Evolutionary conservation across 768 basidiomycete genomes (phyloP).

Genomic region (Strobilomyces echinocephalus): DNA sequence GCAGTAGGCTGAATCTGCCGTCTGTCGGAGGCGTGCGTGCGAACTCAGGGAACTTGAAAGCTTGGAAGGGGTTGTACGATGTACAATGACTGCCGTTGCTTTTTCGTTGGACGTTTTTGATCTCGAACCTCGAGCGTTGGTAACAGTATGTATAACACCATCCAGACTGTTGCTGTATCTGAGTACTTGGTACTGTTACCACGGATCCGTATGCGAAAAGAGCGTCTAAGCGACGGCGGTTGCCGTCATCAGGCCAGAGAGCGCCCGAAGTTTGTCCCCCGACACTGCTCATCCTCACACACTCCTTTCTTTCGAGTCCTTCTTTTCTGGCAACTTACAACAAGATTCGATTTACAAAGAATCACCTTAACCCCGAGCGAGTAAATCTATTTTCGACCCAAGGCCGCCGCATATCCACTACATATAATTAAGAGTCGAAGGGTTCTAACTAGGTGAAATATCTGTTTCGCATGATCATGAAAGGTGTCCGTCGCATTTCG

Average conservation of each 20-base stretch:
- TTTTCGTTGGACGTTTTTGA: neutral
- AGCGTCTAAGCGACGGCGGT: too few relatives aligned
- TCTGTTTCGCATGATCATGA: neutral
- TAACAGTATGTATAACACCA: too few relatives aligned
- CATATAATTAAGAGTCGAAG: neutral
- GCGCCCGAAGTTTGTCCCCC: too few relatives aligned
- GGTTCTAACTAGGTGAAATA: slow-evolving; percentile 9
- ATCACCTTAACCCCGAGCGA: neutral
- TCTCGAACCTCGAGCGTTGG: too few relatives aligned
- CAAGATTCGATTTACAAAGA: too few relatives aligned
- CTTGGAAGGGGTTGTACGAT: neutral
- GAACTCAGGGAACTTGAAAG: neutral
- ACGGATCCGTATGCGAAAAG: too few relatives aligned
- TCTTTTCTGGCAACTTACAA: too few relatives aligned
- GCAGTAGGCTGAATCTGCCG: neutral
- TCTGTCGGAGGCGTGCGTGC: neutral
- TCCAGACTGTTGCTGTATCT: too few relatives aligned
- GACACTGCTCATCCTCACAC: neutral
- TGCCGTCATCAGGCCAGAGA: too few relatives aligned
- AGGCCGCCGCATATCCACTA: too few relatives aligned
- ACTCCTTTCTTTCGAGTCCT: slow-evolving; percentile 7
- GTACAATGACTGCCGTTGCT: neutral
- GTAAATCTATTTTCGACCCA: neutral
- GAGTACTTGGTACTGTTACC: too few relatives aligned
- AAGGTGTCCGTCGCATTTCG: too few relatives aligned